Evolutionary conservation across 2,329 filamentous ascomycete species (phyloP), one percentile per base, ranked within the genome.

Genomic region (Ceratocystis colombiana): DNA sequence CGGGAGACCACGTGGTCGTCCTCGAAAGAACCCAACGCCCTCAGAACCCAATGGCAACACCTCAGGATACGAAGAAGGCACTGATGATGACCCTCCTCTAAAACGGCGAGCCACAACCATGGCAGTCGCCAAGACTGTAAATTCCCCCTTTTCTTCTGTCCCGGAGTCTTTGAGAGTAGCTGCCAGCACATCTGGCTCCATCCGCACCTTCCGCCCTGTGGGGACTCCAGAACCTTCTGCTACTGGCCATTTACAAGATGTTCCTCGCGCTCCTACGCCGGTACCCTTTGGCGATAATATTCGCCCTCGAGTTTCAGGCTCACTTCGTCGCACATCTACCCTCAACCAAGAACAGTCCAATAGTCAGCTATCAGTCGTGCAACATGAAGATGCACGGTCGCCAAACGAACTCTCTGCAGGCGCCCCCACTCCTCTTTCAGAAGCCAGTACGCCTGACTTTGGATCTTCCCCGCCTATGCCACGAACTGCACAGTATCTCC

Each of bases 381-480:
- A 76, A 4, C 78, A 78, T 67, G 80, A 83, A 62, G 81, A 79
- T 63, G 75, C 73, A n/a, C 78, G 79, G 5, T 84, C 82, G 2
- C 82, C 82, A 6, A 81, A 84, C 61, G 66, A 68, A n/a, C 64
- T 44, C 25, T 84, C 82, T 12, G 70, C 77, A 45, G 80, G 75
- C 0, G 79, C 77, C 15, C 83, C 82, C 1, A 81, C 81, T 4
- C 76, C 78, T 44, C 80, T 77, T 48, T 81, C 84, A 64, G 82
- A 80, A 64, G 80, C 88, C 66, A 95, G 90, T 64, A 88, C 90
- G 3, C 85, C 85, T 62, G 89, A 90, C 65, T 90, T 97, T 71
- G 88, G 88, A 1, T 97, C 94, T 0, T 97, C 93, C 2, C 93
- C 93, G 15, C 94, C 94, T 0, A 80, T 95, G 1, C 85, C 91